Base-by-base conservation (phyloP, 495 filamentous ascomycete genomes). In the Penicillium ucsense region DNA sequence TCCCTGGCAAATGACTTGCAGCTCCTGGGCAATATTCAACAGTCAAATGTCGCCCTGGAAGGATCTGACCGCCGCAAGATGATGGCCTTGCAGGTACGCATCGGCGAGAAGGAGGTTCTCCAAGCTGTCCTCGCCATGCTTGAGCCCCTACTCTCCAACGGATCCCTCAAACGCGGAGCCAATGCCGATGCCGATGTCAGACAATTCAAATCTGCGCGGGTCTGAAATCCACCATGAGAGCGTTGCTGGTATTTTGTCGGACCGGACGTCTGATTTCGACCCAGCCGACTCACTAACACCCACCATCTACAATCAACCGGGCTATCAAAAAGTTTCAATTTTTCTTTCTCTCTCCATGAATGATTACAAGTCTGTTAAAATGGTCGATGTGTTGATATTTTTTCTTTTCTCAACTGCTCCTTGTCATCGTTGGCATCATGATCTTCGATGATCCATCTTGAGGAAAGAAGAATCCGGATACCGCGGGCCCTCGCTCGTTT, bases 31-130 rank as follows among this genome's bases (percentile, higher is more conserved):
- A 53, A 57, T 30, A 46, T 71, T 33, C 43, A 46, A 33, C 54
- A 60, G 3, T 36, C 51, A 4, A 46, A 56, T 32, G 47, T 58
- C 30, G 40, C 56, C 6, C 45, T 62, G 35, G 60, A 65, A 12
- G 57, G 38, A 34, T 59, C 56, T 5, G 11, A 51, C 9, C 61
- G 65, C 4, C 67, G 84, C 42, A 67, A 54, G 35, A 73, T 61
- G 38, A 89, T 88, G 82, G 89, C 89, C 0, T 55, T 88, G 3
- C 70, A 85, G 50, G 85, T 95, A 34, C 78, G 89, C 40, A 64
- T 81, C 34, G 90, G 89, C 6, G 90, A 95, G 65, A 94, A 94
- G 59, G 68, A 75, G 46, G 69, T 94, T n/a, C 81, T 61, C 60
- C 72, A 68, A 68, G 68, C 57, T 74, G 70, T 67, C 10, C 50